Percentiles rank a stretch among this genome's conserved stretches.
These are phyloP conservation scores for Acarospora socialis DNA, from an alignment of 2,329 filamentous ascomycete genomes.

Conservation along the genomic window DNA sequence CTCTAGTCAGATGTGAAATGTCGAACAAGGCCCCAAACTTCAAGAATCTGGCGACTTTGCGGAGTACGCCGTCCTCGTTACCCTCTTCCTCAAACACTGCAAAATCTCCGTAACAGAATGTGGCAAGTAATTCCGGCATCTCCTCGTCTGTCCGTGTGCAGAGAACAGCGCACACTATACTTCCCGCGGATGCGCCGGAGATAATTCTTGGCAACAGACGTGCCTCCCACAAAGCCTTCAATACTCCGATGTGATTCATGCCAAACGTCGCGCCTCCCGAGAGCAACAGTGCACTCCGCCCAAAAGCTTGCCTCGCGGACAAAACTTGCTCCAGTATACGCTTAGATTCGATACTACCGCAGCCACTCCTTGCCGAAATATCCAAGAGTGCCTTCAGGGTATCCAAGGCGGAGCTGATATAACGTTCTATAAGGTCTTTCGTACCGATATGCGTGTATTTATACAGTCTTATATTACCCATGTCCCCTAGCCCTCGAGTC, in stretches of 20 bases:
- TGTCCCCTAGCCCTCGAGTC: conserved; percentile 67
- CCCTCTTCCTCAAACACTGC: conserved; percentile 59
- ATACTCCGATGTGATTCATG: conserved; percentile 80
- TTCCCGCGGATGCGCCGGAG: conserved; percentile 74
- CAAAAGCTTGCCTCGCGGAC: conserved; percentile 63
- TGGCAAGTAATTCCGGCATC: conserved; percentile 52
- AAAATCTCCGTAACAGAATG: conserved; percentile 67
- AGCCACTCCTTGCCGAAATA: conserved; percentile 35
- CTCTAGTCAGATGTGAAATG: conserved; percentile 62
- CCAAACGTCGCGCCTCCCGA: conserved; percentile 82
- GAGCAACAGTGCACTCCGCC: conserved; percentile 67
- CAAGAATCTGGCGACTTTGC: conserved; percentile 56
- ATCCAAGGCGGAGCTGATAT: conserved; percentile 64
- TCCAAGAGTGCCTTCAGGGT: conserved; percentile 62
- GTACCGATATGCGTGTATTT: conserved; percentile 74
- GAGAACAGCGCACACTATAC: conserved; percentile 69
- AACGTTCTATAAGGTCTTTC: conserved; percentile 72
- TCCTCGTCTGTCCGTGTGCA: conserved; percentile 68
- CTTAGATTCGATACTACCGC: conserved; percentile 42
- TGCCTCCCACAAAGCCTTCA: conserved; percentile 65
- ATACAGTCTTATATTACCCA: conserved; percentile 73
- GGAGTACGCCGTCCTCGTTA: conserved; percentile 47
- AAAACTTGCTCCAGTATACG: conserved; percentile 54
- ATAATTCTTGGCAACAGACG: conserved; percentile 71
- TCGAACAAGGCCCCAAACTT: conserved; percentile 79